phyloP scores from a whole-genome alignment of 148 eudicot genomes.

The Nepenthes mirabilis region DNA sequence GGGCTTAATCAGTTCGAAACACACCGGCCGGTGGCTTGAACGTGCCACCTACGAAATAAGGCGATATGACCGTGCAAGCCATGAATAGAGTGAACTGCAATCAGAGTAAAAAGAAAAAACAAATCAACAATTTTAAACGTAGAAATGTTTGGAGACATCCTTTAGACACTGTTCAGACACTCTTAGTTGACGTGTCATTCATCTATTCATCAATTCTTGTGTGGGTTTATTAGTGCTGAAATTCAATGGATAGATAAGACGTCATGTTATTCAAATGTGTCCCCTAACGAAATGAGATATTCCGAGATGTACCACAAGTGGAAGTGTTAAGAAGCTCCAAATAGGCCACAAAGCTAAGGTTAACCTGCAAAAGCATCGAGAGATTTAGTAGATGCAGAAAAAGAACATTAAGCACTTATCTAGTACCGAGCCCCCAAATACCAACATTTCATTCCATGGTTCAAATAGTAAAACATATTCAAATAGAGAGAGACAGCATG shows the following conservation, averaged over 20 bases:
- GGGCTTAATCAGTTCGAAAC: slow-evolving; percentile 50
- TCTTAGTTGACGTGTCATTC: too few species aligned
- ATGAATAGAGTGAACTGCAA: slow-evolving; percentile 80
- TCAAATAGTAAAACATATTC: too few species aligned
- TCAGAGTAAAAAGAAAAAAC: neutral
- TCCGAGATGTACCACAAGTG: slow-evolving; percentile 28
- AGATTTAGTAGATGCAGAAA: neutral
- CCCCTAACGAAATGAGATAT: neutral
- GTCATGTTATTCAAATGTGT: too few species aligned
- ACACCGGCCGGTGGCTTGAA: slow-evolving; percentile 34
- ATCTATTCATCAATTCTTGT: too few species aligned
- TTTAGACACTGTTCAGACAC: too few species aligned
- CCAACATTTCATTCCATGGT: too few species aligned
- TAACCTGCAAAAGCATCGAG: slow-evolving; percentile 34
- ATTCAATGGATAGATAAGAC: too few species aligned
- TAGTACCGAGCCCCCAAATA: too few species aligned
- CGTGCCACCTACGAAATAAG: slow-evolving; percentile 43
- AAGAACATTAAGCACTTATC: too few species aligned
- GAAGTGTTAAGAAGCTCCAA: slow-evolving; percentile 39
- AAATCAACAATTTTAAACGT: neutral
- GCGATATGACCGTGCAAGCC: slow-evolving; percentile 70
- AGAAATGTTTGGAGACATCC: too few species aligned
- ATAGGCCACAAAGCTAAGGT: slow-evolving; percentile 59
- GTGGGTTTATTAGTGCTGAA: too few species aligned
- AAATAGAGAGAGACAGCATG: too few species aligned